Evolutionary conservation across 108 stramenopile genomes (phyloP), one percentile per base, ranked within the genome.

Genomic region (Discostella stelligeroides): DNA sequence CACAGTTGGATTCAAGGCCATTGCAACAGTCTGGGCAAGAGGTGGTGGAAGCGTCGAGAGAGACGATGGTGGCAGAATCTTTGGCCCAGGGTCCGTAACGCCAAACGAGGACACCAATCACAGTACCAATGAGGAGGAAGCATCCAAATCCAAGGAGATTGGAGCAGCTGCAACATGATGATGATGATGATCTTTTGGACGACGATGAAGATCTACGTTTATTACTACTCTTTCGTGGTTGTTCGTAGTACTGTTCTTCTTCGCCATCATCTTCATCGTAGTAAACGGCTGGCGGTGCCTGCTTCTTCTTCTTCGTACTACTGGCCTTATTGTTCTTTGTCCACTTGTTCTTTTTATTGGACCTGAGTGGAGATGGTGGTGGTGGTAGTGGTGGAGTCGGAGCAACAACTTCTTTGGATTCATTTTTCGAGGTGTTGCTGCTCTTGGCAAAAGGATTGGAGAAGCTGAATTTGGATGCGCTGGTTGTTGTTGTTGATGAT

Each of bases 1-100:
- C 70, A 48, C 91, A 92, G 27, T 80, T 78, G 25, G 75, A 75
- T 12, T 76, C 62, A 2, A 90, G 82, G 7, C 88, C 88, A 55
- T 90, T 90, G 70, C 86, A 88, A 70, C 89, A 88, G 1, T 40
- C 43, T 0, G 53, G 51, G 50, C 72, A 72, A 0, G 62, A 0
- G 37, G 39, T 56, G 29, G 55, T 17, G 24, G 72, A 34, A 5
- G 34, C 34, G 6, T 34, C 43, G 43, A 45, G 43, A 2, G 43
- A 45, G 5, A n/a, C 43, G n/a, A 45, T 21, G 50, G 23, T 23
- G 10, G 50, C 50, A 17, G 50, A 51, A 24, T 51, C 17, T 51
- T 25, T 37, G 27, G 7, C 37, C 72, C 72, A 72, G 7, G 72
- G 72, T 4, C 72, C 72, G 43, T 47, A 64, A 14, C 72, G 72